Percentiles rank a stretch among this genome's conserved stretches.
These are phyloP conservation scores for Penicillium silybi DNA, from an alignment of 495 filamentous ascomycete species.

Conservation along the genomic window DNA sequence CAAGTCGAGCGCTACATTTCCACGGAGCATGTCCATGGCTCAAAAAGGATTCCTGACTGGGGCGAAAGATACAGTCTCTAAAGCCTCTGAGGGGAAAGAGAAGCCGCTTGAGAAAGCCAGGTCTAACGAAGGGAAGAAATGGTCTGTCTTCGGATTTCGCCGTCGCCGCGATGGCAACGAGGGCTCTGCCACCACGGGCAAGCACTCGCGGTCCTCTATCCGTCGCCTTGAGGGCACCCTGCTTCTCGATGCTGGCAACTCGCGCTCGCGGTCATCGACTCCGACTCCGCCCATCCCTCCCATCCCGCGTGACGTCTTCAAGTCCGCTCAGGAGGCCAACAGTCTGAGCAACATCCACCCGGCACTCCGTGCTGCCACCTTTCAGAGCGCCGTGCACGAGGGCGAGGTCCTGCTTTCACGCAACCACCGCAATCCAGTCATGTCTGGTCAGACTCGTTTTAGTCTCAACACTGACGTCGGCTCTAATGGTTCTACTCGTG, in stretches of 20 bases:
- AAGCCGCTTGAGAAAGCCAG: background rate
- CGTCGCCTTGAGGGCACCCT: constrained; percentile 4
- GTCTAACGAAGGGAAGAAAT: constrained; percentile 15
- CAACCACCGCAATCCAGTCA: background rate
- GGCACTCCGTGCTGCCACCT: background rate
- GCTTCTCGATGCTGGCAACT: background rate
- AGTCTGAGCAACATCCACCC: background rate
- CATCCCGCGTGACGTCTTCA: background rate
- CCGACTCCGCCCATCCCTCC: constrained; percentile 15
- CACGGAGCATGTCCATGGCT: constrained; percentile 8
- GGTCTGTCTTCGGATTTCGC: constrained; percentile 24
- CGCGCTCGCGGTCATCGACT: constrained; percentile 1
- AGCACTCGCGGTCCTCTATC: constrained; percentile 11
- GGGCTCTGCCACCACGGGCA: constrained; percentile 1
- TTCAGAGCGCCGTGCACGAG: background rate
- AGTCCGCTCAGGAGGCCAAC: background rate
- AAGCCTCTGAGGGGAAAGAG: background rate
- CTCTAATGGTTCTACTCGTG: background rate
- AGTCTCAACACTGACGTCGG: background rate
- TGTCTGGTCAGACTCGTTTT: background rate
- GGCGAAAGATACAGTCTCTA: background rate
- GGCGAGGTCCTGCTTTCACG: background rate
- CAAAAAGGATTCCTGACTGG: constrained; percentile 6
- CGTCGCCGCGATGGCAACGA: constrained; percentile 15
- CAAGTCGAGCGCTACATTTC: background rate